These are phyloP conservation scores for Nectriaceae sp. DNA, from an alignment of 2,329 filamentous ascomycete genomes.

Conservation along the genomic window DNA sequence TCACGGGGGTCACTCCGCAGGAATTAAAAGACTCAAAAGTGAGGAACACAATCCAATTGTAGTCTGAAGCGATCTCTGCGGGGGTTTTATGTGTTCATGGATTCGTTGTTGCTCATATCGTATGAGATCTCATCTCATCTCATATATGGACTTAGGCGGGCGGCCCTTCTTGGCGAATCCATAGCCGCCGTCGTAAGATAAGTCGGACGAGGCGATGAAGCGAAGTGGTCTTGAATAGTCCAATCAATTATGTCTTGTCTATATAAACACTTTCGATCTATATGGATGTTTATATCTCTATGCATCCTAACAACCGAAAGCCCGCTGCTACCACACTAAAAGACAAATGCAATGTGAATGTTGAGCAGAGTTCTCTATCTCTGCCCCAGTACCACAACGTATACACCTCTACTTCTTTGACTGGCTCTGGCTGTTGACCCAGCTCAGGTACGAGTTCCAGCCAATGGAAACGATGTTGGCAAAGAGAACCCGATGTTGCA, in stretches of 20 bases:
- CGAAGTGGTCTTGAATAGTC: slow-evolving; percentile 11
- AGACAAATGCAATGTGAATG: neutral
- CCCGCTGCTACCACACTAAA: neutral
- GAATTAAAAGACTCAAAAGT: too few species aligned
- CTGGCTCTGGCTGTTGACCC: slow-evolving; percentile 52
- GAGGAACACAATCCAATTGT: too few species aligned
- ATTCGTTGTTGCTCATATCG: neutral
- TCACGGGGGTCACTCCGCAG: too few species aligned
- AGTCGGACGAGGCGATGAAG: slow-evolving; percentile 9
- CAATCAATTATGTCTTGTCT: slow-evolving; percentile 15
- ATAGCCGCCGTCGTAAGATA: slow-evolving; percentile 19
- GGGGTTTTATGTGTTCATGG: too few species aligned
- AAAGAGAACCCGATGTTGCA: slow-evolving; percentile 80
- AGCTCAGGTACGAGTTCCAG: slow-evolving; percentile 68
- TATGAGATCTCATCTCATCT: too few species aligned
- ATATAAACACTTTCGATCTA: slow-evolving; percentile 7
- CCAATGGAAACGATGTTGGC: slow-evolving; percentile 78
- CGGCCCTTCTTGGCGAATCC: too few species aligned
- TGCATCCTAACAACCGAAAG: slow-evolving; percentile 14
- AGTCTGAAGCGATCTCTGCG: too few species aligned
- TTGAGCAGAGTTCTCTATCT: slow-evolving; percentile 20
- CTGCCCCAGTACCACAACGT: slow-evolving; percentile 8
- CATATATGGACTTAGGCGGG: too few species aligned
- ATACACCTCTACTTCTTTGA: neutral
- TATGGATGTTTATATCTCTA: slow-evolving; percentile 6